Evolutionary conservation across 495 filamentous ascomycete genomes (phyloP), one percentile per base, ranked within the genome.

Genomic region (Penicillium angulare): DNA sequence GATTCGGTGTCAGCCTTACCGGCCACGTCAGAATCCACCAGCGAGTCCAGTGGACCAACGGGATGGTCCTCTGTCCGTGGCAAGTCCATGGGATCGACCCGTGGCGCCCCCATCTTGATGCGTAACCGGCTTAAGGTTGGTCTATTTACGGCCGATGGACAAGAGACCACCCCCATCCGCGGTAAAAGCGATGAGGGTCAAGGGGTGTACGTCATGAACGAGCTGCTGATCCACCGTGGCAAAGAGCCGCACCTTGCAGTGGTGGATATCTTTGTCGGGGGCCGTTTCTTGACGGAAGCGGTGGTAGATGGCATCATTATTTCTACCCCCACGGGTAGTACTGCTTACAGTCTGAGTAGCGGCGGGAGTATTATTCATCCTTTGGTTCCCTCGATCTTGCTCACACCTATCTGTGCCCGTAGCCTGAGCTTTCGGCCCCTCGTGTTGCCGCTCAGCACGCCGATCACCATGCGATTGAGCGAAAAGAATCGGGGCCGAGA

Each of bases 321-420:
- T 36, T 88, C 84, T 23, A 96, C 93, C 0, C 93, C 93, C 0
- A 98, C 93, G 0, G 93, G 93, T 5, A 92, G 87, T 48, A 98
- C 93, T 0, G 95, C 93, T 1, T 98, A 97, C 74, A 91, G 85
- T 20, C 79, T 98, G n/a, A 89, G 84, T 56, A 85, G 85, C 7
- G 93, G 93, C 10, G 93, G 93, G n/a, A 88, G 84, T 59, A 97
- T 98, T 61, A 84, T 98, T 42, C 93, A 98, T 64, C 93, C 93
- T 0, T 74, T 97, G 6, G 93, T 98, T 7, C 84, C 86, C 33
- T 87, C 86, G 7, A 76, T 97, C 10, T 81, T 96, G 21, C 79
- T 98, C 40, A 98, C 93, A 0, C 93, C 93, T 21, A 95, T 98
- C 61, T 96, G 92, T 61, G 88, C 93, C 1, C 84, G 93, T 21